These are phyloP conservation scores for Schizosaccharomyces octosporus DNA, from an alignment of 805 yeast genomes.

Conservation along the genomic window DNA sequence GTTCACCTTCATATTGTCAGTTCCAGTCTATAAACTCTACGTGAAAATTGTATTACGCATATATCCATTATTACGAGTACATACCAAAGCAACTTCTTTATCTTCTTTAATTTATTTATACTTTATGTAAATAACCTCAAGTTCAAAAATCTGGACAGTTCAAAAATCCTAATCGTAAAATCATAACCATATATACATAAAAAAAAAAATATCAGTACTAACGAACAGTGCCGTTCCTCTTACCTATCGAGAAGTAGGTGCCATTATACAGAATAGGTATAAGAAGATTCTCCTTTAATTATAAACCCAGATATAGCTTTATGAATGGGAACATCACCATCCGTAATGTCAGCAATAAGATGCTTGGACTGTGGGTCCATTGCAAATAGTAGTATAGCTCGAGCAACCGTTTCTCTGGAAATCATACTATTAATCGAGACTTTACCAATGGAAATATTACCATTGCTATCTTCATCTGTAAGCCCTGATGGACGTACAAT, in stretches of 20 bases:
- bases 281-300: not conserved
- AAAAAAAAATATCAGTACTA: too few relatives aligned
- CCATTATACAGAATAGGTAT: not conserved
- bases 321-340: not conserved
- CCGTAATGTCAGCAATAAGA: not conserved
- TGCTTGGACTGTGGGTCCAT: not conserved
- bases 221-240: too few relatives aligned
- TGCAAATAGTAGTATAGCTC: not conserved
- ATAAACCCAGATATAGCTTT: not conserved
- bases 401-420: not conserved
- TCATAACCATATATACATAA: too few relatives aligned
- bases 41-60: too few relatives aligned
- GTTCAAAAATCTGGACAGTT: too few relatives aligned
- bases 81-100: too few relatives aligned
- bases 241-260: not conserved
- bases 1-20: too few relatives aligned
- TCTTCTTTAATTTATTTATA: too few relatives aligned
- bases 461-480: not conserved
- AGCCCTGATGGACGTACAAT: not conserved
- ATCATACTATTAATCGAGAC: not conserved
- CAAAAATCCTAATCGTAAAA: too few relatives aligned
- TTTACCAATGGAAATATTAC: not conserved
- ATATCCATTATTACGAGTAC: too few relatives aligned
- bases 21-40: too few relatives aligned
- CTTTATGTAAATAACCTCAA: too few relatives aligned